Conservation (phyloP, 2,329 filamentous ascomycete species). For the Myriosclerotinia curreyana region DNA sequence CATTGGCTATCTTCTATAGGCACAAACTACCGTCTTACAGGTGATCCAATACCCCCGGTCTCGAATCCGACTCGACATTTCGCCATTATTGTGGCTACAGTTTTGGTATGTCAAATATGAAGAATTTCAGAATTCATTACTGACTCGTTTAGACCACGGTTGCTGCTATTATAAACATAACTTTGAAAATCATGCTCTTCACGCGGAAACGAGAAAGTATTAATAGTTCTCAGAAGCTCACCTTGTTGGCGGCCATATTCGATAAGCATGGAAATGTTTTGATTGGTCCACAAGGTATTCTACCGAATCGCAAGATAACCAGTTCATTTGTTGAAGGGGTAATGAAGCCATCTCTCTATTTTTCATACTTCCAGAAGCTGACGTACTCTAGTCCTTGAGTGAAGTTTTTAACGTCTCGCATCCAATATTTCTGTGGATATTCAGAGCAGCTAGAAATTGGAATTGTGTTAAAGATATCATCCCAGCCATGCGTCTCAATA, state of each 20-base stretch:
- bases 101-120: conserved; percentile 22
- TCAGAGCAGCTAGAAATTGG: conserved; percentile 78
- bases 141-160: conserved; percentile 51
- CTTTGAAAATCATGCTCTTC: conserved; percentile 52
- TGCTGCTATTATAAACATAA: conserved; percentile 57
- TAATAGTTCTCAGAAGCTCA: conserved; percentile 51
- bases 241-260: conserved; percentile 61
- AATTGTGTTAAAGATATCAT: conserved; percentile 63
- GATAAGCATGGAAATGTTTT: conserved; percentile 64
- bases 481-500: conserved; percentile 67
- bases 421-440: conserved; percentile 84
- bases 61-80: conserved; percentile 18
- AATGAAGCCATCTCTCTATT: conserved; percentile 25
- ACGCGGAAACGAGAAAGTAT: conserved; percentile 25
- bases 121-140: background rate
- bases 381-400: conserved; percentile 51
- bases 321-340: conserved; percentile 69
- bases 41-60: conserved; percentile 40
- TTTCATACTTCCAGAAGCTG: background rate
- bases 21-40: conserved; percentile 61
- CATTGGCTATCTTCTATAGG: conserved; percentile 77
- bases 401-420: conserved; percentile 76
- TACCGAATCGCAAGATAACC: conserved; percentile 75
- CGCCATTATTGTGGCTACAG: conserved; percentile 32
- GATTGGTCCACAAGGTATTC: conserved; percentile 64